Base-by-base conservation (phyloP, 2,329 filamentous ascomycete genomes). In the Scopulariopsis brevicaulis region DNA sequence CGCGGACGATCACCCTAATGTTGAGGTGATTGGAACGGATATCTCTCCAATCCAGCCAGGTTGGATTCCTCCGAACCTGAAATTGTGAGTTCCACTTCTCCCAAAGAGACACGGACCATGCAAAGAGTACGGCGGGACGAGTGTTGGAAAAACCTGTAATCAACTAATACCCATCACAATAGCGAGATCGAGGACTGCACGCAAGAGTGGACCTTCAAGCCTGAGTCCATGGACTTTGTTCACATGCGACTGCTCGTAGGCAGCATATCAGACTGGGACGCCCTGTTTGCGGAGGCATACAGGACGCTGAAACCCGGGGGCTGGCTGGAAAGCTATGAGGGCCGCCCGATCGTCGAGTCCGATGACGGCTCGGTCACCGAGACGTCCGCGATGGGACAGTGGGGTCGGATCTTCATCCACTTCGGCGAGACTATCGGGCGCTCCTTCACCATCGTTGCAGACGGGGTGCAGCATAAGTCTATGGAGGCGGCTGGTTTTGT, bases 171-270 rank as follows among this genome's bases (percentile, higher is more conserved):
- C 6, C 22, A n/a, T 12, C 22, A 8, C 12, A 6, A 10, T 25
- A 57, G 55, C 53, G 64, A 71, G 18, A 67, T 74, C 58, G 72
- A 68, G 51, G 71, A 69, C 60, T 66, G 57, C 59, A 65, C 58
- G 34, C 65, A 53, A 34, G 64, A 67, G 0, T 84, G 82, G 82
- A 71, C 80, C 0, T 66, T 65, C 37, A 62, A 65, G 8, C 64
- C 67, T 3, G 65, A 75, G 43, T 64, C 75, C 61, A 76, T 85
- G 63, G 82, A 86, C 68, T 79, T 79, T 59, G 76, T 87, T 58
- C 83, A 85, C 67, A 76, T 80, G 2, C 76, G 80, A 3, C 65
- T 81, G 63, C 74, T 87, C 69, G 72, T 74, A 2, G 84, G 84
- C 22, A 75, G 77, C 53, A 78, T 86, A 61, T 68, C 72, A 1